Evolutionary conservation across 2,329 filamentous ascomycete genomes (phyloP), one percentile per base, ranked within the genome.

Genomic region (Pseudophaeomoniella oleicola): DNA sequence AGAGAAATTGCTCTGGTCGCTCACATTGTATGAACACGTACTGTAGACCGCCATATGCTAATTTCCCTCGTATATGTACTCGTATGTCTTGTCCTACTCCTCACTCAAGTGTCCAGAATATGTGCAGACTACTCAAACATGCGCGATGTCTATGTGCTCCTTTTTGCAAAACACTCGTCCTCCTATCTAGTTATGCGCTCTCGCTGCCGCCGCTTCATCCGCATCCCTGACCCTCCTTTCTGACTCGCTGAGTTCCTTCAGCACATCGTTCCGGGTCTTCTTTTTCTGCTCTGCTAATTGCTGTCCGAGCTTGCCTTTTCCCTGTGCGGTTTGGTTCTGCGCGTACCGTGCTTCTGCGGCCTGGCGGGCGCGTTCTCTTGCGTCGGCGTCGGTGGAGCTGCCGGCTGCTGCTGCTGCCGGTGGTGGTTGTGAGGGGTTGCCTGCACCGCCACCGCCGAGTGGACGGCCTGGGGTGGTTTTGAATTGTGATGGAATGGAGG

Each of bases 211-310:
- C 12, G 63, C 71, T 31, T 68, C 66, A 53, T 92, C 83, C 5
- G 78, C 74, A 43, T 86, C 75, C 37, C 83, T 67, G 11, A 67
- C 66, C 33, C 71, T 64, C 38, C 75, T 60, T 50, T 86, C 81
- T 38, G 77, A 68, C 36, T 67, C 62, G 52, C 82, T 85, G 3
- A 67, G 71, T 44, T 81, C 70, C 43, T 76, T 74, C 34, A 93
- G 62, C 1, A 75, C 77, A 41, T 79, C 74, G 18, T 62, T 66
- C 37, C 75, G 69, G 5, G 80, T 85, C 61, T 83, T 75, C 47
- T 73, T 76, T 61, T 81, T 82, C 59, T 93, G 81, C 22, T 76
- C 77, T 37, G 78, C 71, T 11, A 94, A 64, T 52, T 86, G 77
- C 19, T 67, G 61, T 19, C 71, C 71, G 10, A 92, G 65, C 52